A percentile compares a stretch with the other conserved stretches of the same genome.
Conservation (phyloP, 148 eudicot genomes). For the Chenopodium berlandieri region DNA sequence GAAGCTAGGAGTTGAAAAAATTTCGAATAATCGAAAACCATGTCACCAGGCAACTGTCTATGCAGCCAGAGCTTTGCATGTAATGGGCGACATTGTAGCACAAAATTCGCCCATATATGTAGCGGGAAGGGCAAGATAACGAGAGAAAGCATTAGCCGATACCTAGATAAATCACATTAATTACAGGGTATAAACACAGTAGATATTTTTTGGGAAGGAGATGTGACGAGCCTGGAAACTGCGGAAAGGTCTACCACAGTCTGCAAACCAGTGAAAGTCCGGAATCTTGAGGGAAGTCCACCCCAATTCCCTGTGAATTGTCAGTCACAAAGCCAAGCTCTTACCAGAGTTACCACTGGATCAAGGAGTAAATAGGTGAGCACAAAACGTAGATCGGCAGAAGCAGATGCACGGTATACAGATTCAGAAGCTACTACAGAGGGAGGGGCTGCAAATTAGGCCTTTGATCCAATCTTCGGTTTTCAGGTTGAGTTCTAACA, state of each 20-base stretch:
- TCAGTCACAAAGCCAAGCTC: not conserved
- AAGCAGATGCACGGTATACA: not conserved
- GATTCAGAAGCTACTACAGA: conserved; percentile 25
- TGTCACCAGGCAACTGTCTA: not conserved
- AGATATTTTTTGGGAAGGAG: not conserved
- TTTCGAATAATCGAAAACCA: not conserved
- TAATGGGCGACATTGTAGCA: conserved; percentile 12
- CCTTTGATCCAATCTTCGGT: conserved; percentile 30
- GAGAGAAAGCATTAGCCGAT: not conserved
- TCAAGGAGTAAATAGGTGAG: not conserved
- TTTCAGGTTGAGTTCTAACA: conserved; percentile 39
- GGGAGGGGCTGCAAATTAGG: conserved; percentile 40
- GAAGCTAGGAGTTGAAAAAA: not conserved
- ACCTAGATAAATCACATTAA: conserved; percentile 18
- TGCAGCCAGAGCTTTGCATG: not conserved
- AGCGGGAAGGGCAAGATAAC: not conserved
- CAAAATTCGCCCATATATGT: conserved; percentile 13
- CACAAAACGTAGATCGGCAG: conserved; percentile 4
- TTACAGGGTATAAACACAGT: conserved; percentile 27
- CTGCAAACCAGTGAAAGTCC: not conserved
- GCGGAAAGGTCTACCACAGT: not conserved
- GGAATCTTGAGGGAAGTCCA: not conserved
- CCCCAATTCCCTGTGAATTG: not conserved
- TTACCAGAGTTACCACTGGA: not conserved
- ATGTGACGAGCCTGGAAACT: not conserved